These are phyloP conservation scores for Cladophialophora psammophila DNA, from an alignment of 2,329 filamentous ascomycete genomes.

Conservation along the genomic window DNA sequence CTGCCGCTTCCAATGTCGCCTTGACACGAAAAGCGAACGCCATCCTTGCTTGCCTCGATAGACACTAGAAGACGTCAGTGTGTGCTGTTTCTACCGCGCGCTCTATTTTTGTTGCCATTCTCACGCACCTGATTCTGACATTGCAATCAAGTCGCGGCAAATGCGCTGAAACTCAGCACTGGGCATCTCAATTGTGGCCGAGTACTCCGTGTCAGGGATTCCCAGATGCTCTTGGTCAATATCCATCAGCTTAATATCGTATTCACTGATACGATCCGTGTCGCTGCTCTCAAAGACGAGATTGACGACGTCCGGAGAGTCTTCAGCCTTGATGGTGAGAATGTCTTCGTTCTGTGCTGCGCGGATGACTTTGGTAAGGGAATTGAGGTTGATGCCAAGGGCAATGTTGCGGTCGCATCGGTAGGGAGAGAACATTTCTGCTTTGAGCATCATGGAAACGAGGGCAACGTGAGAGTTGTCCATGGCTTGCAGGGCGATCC, in stretches of 20 bases:
- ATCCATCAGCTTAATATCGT: constrained; percentile 99
- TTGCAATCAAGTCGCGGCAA: constrained; percentile 85
- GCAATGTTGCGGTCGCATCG: constrained; percentile 99
- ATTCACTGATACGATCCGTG: constrained; percentile 93
- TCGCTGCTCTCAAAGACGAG: constrained; percentile 90
- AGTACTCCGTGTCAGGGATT: constrained; percentile 98
- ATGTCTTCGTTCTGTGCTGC: constrained; percentile 94
- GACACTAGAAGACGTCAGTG: constrained; percentile 67
- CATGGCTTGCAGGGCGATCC: constrained; percentile 98
- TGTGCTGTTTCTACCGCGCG: neutral
- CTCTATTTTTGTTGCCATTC: neutral
- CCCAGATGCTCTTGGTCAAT: constrained; percentile 99
- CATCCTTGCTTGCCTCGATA: constrained; percentile 96
- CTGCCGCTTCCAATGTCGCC: constrained; percentile 97
- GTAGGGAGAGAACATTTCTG: constrained; percentile 91
- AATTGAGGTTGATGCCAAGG: constrained; percentile 94
- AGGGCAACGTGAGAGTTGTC: constrained; percentile 99
- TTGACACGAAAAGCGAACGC: constrained; percentile 90
- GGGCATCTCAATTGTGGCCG: constrained; percentile 88
- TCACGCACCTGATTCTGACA: constrained; percentile 90
- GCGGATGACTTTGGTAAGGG: constrained; percentile 95
- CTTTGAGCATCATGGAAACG: constrained; percentile 98
- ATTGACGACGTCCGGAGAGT: constrained; percentile 94
- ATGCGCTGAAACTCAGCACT: constrained; percentile 91
- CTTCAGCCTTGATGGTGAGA: constrained; percentile 95